Evolutionary conservation across 768 basidiomycete genomes (phyloP).

Genomic region (Galerina marginata): DNA sequence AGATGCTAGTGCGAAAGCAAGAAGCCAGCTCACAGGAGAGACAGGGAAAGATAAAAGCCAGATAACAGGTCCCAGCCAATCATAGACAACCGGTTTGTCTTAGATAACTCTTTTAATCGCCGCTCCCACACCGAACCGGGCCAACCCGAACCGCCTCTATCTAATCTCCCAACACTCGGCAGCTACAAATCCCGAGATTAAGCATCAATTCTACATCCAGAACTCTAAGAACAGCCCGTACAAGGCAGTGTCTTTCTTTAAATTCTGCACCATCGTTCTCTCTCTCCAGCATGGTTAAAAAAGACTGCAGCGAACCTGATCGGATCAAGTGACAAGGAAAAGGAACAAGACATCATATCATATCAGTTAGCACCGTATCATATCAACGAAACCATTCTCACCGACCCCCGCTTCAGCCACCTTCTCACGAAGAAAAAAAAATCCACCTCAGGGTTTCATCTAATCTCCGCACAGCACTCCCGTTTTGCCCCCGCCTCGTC

Average conservation of each 20-base stretch:
- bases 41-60: slow-evolving; percentile 27
- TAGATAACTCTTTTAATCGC: slow-evolving; percentile 25
- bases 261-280: neutral
- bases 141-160: slow-evolving; percentile 11
- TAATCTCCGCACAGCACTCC: neutral
- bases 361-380: slow-evolving; percentile 20
- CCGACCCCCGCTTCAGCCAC: slow-evolving; percentile 3
- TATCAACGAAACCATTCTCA: slow-evolving; percentile 20
- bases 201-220: neutral
- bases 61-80: slow-evolving; percentile 41
- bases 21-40: slow-evolving; percentile 22
- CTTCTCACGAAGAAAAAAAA: slow-evolving; percentile 17
- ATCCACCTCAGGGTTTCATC: neutral
- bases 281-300: neutral
- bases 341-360: slow-evolving; percentile 16
- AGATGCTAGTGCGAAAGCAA: slow-evolving; percentile 30
- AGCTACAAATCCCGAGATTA: neutral
- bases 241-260: too few relatives aligned
- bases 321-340: slow-evolving; percentile 18
- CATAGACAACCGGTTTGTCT: slow-evolving; percentile 35
- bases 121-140: slow-evolving; percentile 17
- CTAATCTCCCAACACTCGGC: slow-evolving; percentile 5
- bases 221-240: too few relatives aligned
- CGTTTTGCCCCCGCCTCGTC: too few relatives aligned
- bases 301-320: slow-evolving; percentile 16